Base-by-base conservation (phyloP, 192 early-diverging fungal species). In the Phycomyces nitens region DNA sequence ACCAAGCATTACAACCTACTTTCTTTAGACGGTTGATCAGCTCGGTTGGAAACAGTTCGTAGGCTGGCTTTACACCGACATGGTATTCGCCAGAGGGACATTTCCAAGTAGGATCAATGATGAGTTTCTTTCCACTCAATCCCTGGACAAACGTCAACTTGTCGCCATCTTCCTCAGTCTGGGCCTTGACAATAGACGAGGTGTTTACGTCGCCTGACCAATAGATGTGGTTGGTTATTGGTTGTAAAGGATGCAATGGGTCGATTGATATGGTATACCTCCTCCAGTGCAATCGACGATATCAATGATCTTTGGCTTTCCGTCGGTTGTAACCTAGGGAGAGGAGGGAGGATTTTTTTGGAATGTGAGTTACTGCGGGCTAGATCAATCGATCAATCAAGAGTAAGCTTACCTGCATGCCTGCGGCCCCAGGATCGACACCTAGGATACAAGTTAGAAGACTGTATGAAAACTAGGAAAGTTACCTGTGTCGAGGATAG, bases 211-310 rank as follows among this genome's bases (percentile, higher is more conserved):
- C 90, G 57, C 88, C 89, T 71, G 42, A 43, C 21, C 24, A 24
- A 15, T 55, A 22, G 23, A 20, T 16, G 29, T 10, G 55, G 49
- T 2, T n/a, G 44, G 44, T 47, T 7, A 42, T 7, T 42, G 41
- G 41, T 7, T 7, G 14, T 42, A 14, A 42, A 42, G 14, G 8
- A 42, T 7, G 8, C 40, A 41, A 39, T 7, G 15, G 14, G 18
- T 26, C 18, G 11, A 62, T 1, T 3, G 49, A n/a, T 51, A 22
- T 43, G 8, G 0, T 16, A 52, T 73, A 78, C 85, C 72, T 38
- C 83, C 83, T 34, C 96, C 94, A 2, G 94, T 92, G 82, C 97
- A 99, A 81, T 99, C 97, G 44, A 99, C 83, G 59, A 92, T 85
- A 71, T 96, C 92, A 24, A 96, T 78, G 21, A 99, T 77, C 77